These are phyloP conservation scores for Chalaropsis thielavioides DNA, from an alignment of 2,329 filamentous ascomycete genomes.

Conservation along the genomic window DNA sequence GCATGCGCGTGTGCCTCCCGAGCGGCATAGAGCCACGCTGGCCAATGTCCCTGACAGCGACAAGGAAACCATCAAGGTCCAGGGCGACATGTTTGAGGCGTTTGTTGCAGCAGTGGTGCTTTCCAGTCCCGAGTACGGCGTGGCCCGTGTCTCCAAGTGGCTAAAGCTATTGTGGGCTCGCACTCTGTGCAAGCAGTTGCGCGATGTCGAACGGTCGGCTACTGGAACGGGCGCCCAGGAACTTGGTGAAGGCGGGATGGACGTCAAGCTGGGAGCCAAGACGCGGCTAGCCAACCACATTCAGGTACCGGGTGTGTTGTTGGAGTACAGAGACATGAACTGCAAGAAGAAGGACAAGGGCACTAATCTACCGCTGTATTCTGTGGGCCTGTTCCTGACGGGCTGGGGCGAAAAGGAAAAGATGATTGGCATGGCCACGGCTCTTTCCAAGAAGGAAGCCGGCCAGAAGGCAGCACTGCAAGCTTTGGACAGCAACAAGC, in stretches of 20 bases:
- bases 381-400: conserved; percentile 48
- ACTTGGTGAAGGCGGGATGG: conserved; percentile 18
- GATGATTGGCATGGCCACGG: conserved; percentile 48
- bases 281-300: conserved; percentile 38
- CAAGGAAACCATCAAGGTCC: conserved; percentile 53
- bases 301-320: conserved; percentile 39
- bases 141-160: conserved; percentile 51
- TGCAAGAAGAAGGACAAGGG: conserved; percentile 39
- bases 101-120: conserved; percentile 70
- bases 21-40: conserved; percentile 11
- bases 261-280: conserved; percentile 29
- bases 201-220: conserved; percentile 18
- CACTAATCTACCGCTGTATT: conserved; percentile 42
- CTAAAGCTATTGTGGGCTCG: conserved; percentile 59
- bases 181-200: conserved; percentile 43
- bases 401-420: conserved; percentile 53
- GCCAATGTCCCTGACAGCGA: conserved; percentile 29
- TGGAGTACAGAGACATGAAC: conserved; percentile 46
- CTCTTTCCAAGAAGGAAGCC: conserved; percentile 53
- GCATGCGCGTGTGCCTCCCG: conserved; percentile 41
- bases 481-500: conserved; percentile 51
- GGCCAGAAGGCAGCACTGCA: conserved; percentile 49
- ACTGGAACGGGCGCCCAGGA: conserved; percentile 24
- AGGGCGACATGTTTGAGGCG: conserved; percentile 81
- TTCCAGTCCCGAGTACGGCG: conserved; percentile 49